Evolutionary conservation across 2,329 filamentous ascomycete genomes (phyloP).

Genomic region (Sporothrix phasma): DNA sequence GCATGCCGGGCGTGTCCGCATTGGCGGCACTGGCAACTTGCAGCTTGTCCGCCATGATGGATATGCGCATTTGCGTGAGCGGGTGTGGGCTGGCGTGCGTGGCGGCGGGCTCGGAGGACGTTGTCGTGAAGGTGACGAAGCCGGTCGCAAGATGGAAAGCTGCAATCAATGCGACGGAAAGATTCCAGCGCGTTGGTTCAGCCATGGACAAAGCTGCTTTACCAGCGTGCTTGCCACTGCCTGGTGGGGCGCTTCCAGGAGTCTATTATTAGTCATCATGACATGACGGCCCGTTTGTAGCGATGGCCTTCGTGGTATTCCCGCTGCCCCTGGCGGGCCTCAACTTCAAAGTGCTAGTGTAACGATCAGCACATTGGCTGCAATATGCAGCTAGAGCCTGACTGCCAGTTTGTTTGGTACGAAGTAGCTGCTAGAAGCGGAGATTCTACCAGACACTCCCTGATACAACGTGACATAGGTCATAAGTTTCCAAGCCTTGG

Average conservation of each 20-base stretch:
- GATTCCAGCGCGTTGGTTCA: background rate
- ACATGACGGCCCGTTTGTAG: background rate
- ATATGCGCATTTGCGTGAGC: background rate
- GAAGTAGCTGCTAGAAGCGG: background rate
- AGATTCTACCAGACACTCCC: background rate
- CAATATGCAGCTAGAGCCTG: background rate
- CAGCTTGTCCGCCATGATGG: conserved; percentile 26
- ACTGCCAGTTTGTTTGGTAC: background rate
- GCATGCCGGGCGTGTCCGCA: conserved; percentile 40
- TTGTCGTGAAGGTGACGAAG: background rate
- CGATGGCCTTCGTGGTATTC: background rate
- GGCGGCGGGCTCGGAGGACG: background rate
- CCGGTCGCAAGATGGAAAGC: background rate
- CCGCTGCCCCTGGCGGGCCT: background rate
- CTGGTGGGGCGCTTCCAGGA: background rate
- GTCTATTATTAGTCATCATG: background rate
- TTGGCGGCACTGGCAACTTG: conserved; percentile 17
- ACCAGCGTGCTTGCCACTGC: background rate
- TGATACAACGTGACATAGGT: conserved; percentile 12
- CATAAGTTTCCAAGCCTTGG: background rate
- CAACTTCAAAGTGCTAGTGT: background rate
- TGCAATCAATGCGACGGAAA: conserved; percentile 1
- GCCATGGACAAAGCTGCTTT: background rate
- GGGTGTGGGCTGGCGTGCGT: background rate
- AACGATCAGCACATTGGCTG: background rate